Evolutionary conservation across 1,139 yeast genomes (phyloP), one percentile per base, ranked within the genome.

Genomic region (Sugiyamaella grinbergsii): DNA sequence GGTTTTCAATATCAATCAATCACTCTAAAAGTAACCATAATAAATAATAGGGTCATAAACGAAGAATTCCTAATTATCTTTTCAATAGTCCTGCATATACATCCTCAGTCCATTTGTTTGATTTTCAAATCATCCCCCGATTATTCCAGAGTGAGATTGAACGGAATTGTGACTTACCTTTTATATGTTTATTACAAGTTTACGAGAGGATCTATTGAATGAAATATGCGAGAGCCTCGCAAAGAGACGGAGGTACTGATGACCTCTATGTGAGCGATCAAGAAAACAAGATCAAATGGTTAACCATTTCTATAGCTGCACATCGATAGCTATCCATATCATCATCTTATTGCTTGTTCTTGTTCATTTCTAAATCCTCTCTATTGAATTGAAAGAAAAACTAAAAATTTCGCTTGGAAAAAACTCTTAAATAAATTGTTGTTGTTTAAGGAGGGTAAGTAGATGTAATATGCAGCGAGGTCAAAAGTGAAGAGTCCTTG

Each of bases 41-140:
- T 24, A 28, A 20, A 15, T 19, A 6, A 31, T 42, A 26, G 47
- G 66, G 73, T 78, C 82, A 79, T 78, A 77, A 79, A 79, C 82
- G 83, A 78, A 78, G 82, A 79, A 79, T 77, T 78, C 82, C 82
- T 77, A 69, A 63, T 67, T 67, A 70, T 60, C 40, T 36, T 63
- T 64, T 75, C 19, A 32, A 28, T 10, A 43, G 52, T 49, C 52
- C 53, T 50, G 53, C 53, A 50, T 50, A 47, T 50, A 43, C 47
- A 43, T 43, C 47, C 47, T 43, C 47, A 43, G 47, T 42, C 39
- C 47, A 19, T 31, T 42, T 42, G 47, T 34, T 43, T 43, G 26
- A n/a, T 34, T 43, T 34, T 43, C 40, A 43, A 43, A 43, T 43
- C 47, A 43, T 26, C 47, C 47, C 47, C 47, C 18, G 24, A 38